Evolutionary conservation across 1,284 basidiomycete species (phyloP), one percentile per base, ranked within the genome.

Genomic region (Malassezia nana): DNA sequence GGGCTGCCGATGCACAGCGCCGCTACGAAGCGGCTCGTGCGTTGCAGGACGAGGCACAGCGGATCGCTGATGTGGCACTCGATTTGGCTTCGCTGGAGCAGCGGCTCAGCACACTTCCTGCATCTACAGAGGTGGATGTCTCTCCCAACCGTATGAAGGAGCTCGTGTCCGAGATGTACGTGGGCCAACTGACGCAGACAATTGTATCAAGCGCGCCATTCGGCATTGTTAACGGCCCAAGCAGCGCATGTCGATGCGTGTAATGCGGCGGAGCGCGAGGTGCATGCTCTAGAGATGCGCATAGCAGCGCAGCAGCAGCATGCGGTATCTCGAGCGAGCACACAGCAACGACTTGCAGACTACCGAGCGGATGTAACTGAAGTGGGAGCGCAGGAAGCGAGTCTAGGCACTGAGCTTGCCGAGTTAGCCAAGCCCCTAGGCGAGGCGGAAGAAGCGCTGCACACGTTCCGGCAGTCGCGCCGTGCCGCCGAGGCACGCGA

Each of bases 361-460:
- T 79, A 83, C 54, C 86, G 91, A 73, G 79, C 94, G 75, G 87
- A 89, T 62, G 82, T 81, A 55, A 86, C 87, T 2, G 84, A 47
- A 13, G 13, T 47, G 6, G 24, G 15, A 8, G 13, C 30, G 24
- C 31, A 33, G 32, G 13, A 16, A 16, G 45, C 26, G 13, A 20
- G 16, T 6, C 26, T 47, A 8, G 22, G 12, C 18, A 9, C n/a
- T 1, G 26, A 30, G 32, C 22, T 33, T 15, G 18, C n/a, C 2
- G 31, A 47, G 20, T 12, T 38, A 15, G 18, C 31, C 3, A 4
- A 16, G 28, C 45, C 45, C 10, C 22, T 25, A 13, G 24, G 29
- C 15, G 40, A 40, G 22, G 52, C 41, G 24, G 13, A 30, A 12
- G n/a, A 8, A 16, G 82, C 84, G 52, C 78, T 83, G 54, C 77